Base-by-base conservation (phyloP, 805 yeast genomes). In the Candida berthetii region DNA sequence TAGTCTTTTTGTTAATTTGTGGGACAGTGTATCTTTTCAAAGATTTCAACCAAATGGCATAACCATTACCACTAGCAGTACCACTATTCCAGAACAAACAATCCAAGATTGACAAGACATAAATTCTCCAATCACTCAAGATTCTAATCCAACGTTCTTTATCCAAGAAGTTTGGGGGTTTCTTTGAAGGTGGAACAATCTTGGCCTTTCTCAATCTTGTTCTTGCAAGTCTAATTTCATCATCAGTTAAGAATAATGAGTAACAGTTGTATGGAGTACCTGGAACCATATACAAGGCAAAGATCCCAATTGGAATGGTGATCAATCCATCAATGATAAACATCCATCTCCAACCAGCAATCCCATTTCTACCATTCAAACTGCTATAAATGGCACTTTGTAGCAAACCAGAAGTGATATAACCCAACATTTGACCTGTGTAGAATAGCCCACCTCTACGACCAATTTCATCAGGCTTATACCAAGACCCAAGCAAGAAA, bases 341-440 rank as follows among this genome's bases (percentile, higher is more conserved):
- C 60, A 78, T 72, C 85, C 85, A 80, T 58, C 78, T 70, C 85
- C 85, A 80, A 16, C 79, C 74, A 5, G 72, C 68, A 20, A 69
- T 53, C 3, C 80, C 80, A 32, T 54, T 54, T 4, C 53, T 60
- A 27, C 73, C 76, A 44, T 65, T 61, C 52, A 74, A 52, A 37
- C 55, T 54, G 41, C 65, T 55, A 44, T 54, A 71, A 36, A 74
- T 48, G 5, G 76, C 67, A 9, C 79, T 43, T 33, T 78, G 79
- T 36, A 79, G 57, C 33, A 77, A 57, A 42, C 83, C 82, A 3
- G 81, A 71, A 3, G 82, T 76, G 37, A 78, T 64, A 28, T 72
- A 62, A 24, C 85, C 69, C 28, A 64, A 36, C 38, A 63, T 48
- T 40, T 62, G 64, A 27, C 88, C 86, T 47, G 75, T 65, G 50